Evolutionary conservation across 768 basidiomycete species (phyloP).

Genomic region (Suillus lakei): DNA sequence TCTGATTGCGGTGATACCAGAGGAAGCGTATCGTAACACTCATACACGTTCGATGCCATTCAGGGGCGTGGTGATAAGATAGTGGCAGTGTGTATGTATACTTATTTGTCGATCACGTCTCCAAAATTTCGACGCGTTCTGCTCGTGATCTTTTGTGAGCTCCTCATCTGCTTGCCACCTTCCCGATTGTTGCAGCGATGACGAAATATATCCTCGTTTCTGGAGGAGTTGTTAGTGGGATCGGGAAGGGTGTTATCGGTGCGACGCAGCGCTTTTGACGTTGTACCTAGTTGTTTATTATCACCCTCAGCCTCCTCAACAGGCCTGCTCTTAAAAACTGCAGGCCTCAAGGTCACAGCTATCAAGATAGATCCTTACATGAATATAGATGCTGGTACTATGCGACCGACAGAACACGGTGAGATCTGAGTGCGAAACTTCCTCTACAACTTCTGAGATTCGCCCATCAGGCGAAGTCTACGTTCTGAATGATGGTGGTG

Average conservation of each 20-base stretch:
- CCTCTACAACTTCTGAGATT: constrained; percentile 23
- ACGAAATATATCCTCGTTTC: constrained; percentile 97
- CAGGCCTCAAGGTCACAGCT: constrained; percentile 94
- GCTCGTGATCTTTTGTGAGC: constrained; percentile 14
- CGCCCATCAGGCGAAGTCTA: constrained; percentile 86
- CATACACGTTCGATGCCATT: neutral
- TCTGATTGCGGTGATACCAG: constrained; percentile 45
- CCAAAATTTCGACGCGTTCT: constrained; percentile 22
- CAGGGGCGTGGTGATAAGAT: neutral
- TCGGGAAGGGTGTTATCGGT: constrained; percentile 99
- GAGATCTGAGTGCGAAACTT: constrained; percentile 34
- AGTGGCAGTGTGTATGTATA: constrained; percentile 13
- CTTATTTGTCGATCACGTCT: constrained; percentile 10
- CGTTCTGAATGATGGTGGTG: constrained; percentile 96
- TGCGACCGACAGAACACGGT: constrained; percentile 99
- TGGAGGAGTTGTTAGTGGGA: constrained; percentile 97
- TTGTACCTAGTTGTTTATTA: constrained; percentile 25
- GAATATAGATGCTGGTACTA: constrained; percentile 99
- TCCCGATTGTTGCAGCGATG: constrained; percentile 48
- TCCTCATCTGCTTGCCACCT: constrained; percentile 14
- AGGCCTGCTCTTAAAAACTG: constrained; percentile 92
- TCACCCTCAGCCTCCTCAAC: constrained; percentile 85
- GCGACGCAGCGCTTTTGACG: constrained; percentile 35
- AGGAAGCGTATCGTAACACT: constrained; percentile 23
- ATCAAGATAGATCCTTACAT: constrained; percentile 99